Percentiles rank a stretch among this genome's conserved stretches.
Evolutionary conservation across 805 yeast genomes (phyloP).

Genomic region (Debaryomyces prosopidis): DNA sequence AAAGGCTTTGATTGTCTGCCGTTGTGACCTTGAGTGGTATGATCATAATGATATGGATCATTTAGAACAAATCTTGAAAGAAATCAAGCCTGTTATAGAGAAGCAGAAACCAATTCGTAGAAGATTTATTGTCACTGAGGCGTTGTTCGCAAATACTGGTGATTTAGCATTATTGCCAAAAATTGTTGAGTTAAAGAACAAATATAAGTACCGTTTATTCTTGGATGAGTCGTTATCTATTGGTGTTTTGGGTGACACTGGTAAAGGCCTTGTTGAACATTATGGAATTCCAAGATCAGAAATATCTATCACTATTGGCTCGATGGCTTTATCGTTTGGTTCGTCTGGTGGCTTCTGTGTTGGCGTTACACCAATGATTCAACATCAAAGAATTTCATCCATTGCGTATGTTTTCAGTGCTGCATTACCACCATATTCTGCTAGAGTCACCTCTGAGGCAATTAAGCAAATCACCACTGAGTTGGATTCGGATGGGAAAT

Average conservation of each 20-base stretch:
- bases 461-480: constrained; percentile 48
- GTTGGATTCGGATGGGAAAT: constrained; percentile 30
- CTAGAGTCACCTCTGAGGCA: constrained; percentile 59
- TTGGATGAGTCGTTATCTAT: constrained; percentile 86
- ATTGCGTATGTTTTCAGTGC: constrained; percentile 93
- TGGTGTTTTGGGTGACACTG: constrained; percentile 82
- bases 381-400: constrained; percentile 89
- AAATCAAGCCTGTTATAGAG: constrained; percentile 57
- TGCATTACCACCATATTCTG: constrained; percentile 88
- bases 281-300: constrained; percentile 66
- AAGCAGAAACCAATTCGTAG: constrained; percentile 79
- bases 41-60: constrained; percentile 89
- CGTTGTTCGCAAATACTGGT: constrained; percentile 78
- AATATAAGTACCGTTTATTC: constrained; percentile 81
- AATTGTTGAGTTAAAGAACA: constrained; percentile 71
- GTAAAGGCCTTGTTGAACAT: constrained; percentile 83
- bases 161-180: constrained; percentile 71
- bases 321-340: constrained; percentile 78
- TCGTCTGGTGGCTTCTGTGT: constrained; percentile 93
- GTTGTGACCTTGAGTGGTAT: constrained; percentile 81
- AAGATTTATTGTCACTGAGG: constrained; percentile 90
- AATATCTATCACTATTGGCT: constrained; percentile 83
- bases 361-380: constrained; percentile 79
- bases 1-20: constrained; percentile 82
- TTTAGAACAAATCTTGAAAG: constrained; percentile 66